Base-by-base conservation (phyloP, 148 eudicot genomes). In the Drosera capensis region DNA sequence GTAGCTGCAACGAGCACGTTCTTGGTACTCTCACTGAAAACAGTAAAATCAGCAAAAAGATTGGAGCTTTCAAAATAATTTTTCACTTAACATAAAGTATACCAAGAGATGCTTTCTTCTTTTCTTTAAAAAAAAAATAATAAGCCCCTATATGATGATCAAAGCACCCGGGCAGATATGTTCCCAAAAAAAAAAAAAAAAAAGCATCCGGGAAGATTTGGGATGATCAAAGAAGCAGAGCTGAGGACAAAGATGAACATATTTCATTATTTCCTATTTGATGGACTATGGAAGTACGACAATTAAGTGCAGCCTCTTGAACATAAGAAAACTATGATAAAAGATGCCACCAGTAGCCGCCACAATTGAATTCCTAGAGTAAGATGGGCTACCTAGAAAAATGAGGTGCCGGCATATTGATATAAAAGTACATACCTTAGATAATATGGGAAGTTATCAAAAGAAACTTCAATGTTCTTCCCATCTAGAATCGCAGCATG, bases 1-100 rank as follows among this genome's bases (percentile, higher is more conserved):
- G 80, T 73, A 19, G 99, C 86, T 54, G 95, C 77, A 57, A 78
- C 68, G 67, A 90, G 62, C 51, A 90, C 77, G 57, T 71, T 74
- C 69, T 78, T 84, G 16, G 99, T 90, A 60, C 79, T 70, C 46
- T 90, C 99, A 67, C 99, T 90, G 85, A 60, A 49, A 57, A 16
- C 45, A 48, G 22, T n/a, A 3, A 49, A 20, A 46, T 34, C 2
- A n/a, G 38, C 9, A 40, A 23, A 46, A 12, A 23, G 21, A 34
- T 34, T 4, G n/a, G 13, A 34, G 2, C 9, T 34, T 15, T 34
- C 38, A 34, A 4, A 34, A 5, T 34, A 28, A 28, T 28, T 5
- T 28, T 28, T 28, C 7, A 28, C 11, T 6, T 11, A 28, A 5
- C 31, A 5, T 28, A 28, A 28, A 11, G 31, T 11, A 28, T 5